Conservation (phyloP, 306 rosid genomes). For the Echinosophora koreensis region DNA sequence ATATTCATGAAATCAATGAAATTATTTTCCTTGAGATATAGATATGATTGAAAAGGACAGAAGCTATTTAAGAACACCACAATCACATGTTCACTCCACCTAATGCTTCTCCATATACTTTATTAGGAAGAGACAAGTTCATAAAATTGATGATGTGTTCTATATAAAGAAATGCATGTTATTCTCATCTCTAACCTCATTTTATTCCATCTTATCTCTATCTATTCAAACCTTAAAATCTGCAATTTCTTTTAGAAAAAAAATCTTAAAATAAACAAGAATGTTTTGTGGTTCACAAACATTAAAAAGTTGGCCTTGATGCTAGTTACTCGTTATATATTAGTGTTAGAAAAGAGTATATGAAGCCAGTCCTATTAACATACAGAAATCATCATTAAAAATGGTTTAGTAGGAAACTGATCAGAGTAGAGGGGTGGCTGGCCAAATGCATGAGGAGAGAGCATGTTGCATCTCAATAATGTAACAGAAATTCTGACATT, state of each 20-base stretch:
- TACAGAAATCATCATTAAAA: background rate
- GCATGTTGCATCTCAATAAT: slow-evolving; percentile 48
- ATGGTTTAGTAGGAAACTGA: slow-evolving; percentile 13
- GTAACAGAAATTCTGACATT: slow-evolving; percentile 43
- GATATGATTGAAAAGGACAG: background rate
- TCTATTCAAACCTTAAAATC: background rate
- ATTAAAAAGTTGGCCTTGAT: background rate
- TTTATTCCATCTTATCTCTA: background rate
- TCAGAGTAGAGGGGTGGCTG: slow-evolving; percentile 36
- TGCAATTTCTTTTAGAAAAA: background rate
- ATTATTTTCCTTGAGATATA: background rate
- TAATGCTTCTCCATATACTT: background rate
- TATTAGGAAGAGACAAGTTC: background rate
- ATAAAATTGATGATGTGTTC: background rate
- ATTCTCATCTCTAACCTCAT: background rate
- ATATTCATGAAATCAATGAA: slow-evolving; percentile 2
- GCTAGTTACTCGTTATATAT: background rate
- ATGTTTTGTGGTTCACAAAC: background rate
- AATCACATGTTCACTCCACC: background rate
- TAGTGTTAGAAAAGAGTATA: background rate
- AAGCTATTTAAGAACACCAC: background rate
- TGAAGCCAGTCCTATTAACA: background rate
- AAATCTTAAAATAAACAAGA: background rate
- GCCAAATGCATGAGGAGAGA: slow-evolving; percentile 43
- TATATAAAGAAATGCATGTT: background rate